Conservation (phyloP, 2,329 filamentous ascomycete genomes). For the Fusarium sp. region DNA sequence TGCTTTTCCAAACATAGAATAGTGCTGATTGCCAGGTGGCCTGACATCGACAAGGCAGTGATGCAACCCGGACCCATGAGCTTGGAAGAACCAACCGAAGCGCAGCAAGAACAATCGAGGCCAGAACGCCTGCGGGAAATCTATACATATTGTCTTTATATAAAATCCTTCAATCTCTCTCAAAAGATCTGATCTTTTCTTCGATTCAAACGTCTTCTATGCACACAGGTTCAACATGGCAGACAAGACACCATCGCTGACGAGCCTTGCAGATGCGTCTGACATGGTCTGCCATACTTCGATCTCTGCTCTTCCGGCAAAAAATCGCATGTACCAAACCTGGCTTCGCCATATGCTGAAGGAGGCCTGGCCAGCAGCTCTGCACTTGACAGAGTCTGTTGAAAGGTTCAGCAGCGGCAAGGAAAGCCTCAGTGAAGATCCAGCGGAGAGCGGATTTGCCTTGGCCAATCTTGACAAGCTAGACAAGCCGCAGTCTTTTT, state of each 20-base stretch:
- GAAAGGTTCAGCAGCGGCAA: slow-evolving; percentile 45
- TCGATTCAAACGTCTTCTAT: no score
- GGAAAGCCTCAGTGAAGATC: slow-evolving; percentile 44
- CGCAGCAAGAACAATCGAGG: no score
- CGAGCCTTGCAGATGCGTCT: background rate
- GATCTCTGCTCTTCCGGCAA: slow-evolving; percentile 47
- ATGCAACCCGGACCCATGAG: no score
- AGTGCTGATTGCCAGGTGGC: no score
- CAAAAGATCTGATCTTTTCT: no score
- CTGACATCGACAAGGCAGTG: no score
- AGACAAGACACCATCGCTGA: background rate
- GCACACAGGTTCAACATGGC: background rate
- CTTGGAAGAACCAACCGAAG: no score
- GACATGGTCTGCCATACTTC: slow-evolving; percentile 48
- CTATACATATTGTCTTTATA: no score
- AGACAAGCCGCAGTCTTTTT: slow-evolving; percentile 15
- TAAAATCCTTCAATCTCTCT: no score
- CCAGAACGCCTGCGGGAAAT: no score
- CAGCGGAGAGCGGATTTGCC: slow-evolving; percentile 48
- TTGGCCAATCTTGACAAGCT: slow-evolving; percentile 35
- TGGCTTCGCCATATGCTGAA: slow-evolving; percentile 48
- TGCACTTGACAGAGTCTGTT: slow-evolving; percentile 45
- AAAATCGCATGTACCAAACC: slow-evolving; percentile 37
- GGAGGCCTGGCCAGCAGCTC: slow-evolving; percentile 46
- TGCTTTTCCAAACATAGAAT: no score